phyloP scores from a whole-genome alignment of 768 basidiomycete species.

The Leccinum variicolor region DNA sequence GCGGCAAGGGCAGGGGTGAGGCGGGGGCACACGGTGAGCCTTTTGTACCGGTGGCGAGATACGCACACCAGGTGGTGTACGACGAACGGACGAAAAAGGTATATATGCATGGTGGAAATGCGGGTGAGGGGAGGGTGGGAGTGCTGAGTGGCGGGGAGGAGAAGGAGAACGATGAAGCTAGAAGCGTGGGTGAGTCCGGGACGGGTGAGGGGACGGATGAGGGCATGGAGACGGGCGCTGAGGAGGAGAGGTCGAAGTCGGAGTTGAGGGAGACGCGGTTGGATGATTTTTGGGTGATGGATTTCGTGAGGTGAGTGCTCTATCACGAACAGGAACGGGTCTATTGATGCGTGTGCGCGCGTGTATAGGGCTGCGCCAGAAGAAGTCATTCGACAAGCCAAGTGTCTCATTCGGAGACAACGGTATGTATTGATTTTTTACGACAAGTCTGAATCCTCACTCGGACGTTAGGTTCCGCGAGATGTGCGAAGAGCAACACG shows the following conservation, averaged over 20 bases:
- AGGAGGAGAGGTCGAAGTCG: slow-evolving; percentile 6
- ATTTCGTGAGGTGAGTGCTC: slow-evolving; percentile 51
- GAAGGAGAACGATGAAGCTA: slow-evolving; percentile 20
- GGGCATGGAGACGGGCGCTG: neutral
- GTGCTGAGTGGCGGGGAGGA: slow-evolving; percentile 17
- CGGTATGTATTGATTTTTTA: slow-evolving; percentile 44
- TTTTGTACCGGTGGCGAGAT: slow-evolving; percentile 54
- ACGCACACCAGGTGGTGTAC: slow-evolving; percentile 74
- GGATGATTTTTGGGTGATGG: slow-evolving; percentile 81
- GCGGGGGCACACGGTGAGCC: slow-evolving; percentile 18
- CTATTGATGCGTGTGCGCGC: neutral
- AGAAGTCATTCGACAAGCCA: slow-evolving; percentile 62
- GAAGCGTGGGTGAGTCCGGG: neutral
- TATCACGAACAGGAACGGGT: neutral
- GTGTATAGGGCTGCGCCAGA: slow-evolving; percentile 52
- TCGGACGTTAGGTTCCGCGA: slow-evolving; percentile 66
- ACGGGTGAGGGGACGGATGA: slow-evolving; percentile 14
- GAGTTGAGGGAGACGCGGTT: slow-evolving; percentile 44
- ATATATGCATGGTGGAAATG: slow-evolving; percentile 79
- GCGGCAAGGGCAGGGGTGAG: neutral
- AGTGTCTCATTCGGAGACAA: slow-evolving; percentile 64
- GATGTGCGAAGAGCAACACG: slow-evolving; percentile 61
- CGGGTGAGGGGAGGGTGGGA: slow-evolving; percentile 37
- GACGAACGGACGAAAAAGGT: slow-evolving; percentile 52
- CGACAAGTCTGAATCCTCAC: no score